Evolutionary conservation across 2,329 filamentous ascomycete genomes (phyloP).

Genomic region (Botrytis sinoallii): DNA sequence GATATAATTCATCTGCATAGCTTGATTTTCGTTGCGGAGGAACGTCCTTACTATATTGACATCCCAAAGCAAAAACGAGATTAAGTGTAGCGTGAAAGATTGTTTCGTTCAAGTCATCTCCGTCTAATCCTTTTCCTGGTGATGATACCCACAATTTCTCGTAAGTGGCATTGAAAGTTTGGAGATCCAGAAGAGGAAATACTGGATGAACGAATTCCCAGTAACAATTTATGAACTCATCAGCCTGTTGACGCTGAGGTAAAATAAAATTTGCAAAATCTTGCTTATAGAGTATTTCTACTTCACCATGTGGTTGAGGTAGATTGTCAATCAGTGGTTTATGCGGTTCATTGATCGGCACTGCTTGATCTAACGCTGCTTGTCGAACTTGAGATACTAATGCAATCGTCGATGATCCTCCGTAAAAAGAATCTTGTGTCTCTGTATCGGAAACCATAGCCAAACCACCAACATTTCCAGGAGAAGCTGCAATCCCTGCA

Average conservation of each 20-base stretch:
- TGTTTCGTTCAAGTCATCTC: conserved; percentile 17
- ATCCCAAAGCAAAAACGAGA: conserved; percentile 37
- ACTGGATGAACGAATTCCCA: conserved; percentile 29
- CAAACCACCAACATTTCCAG: conserved; percentile 12
- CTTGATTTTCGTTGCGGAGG: conserved; percentile 13
- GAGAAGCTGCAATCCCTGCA: neutral
- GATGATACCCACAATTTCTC: conserved; percentile 22
- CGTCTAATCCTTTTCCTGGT: neutral
- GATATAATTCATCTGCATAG: conserved; percentile 34
- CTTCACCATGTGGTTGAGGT: neutral
- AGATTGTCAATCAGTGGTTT: neutral
- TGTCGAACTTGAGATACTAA: conserved; percentile 14
- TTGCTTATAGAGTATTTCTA: conserved; percentile 15
- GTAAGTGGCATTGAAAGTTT: conserved; percentile 22
- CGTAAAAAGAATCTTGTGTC: conserved; percentile 6
- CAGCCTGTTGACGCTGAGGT: conserved; percentile 25
- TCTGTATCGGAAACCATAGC: conserved; percentile 14
- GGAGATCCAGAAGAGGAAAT: conserved; percentile 27
- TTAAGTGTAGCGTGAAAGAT: conserved; percentile 34
- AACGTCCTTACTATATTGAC: conserved; percentile 28
- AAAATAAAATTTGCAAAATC: conserved; percentile 21
- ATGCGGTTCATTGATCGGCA: neutral
- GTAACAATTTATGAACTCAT: conserved; percentile 27
- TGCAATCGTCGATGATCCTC: conserved; percentile 15
- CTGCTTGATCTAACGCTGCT: conserved; percentile 7